Evolutionary conservation across 1,284 basidiomycete genomes (phyloP), one percentile per base, ranked within the genome.

Genomic region (Agroathelia rolfsii): DNA sequence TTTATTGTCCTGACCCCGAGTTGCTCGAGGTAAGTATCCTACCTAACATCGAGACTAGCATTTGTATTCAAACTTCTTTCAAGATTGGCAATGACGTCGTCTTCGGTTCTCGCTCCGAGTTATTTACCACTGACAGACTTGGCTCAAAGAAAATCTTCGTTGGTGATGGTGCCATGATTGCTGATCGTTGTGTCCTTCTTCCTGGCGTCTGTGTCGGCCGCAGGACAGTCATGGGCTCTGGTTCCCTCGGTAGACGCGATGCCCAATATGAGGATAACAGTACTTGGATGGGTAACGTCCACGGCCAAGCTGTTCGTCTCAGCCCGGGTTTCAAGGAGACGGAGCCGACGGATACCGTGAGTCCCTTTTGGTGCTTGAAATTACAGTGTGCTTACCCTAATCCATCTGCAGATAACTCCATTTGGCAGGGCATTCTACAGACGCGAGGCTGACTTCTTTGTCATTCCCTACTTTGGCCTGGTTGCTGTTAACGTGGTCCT

Each of bases 341-440:
- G n/a, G n/a, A 45, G 30, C 33, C 35, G 39, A 42, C 13, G 19
- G 30, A 11, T 24, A 45, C 30, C 41, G 41, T 13, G 51, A 54
- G 35, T 64, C 62, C 2, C n/a, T n/a, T n/a, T n/a, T n/a, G n/a
- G n/a, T n/a, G n/a, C n/a, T n/a, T n/a, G n/a, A n/a, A n/a, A n/a
- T n/a, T n/a, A n/a, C n/a, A n/a, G n/a, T n/a, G n/a, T n/a, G n/a
- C n/a, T n/a, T n/a, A n/a, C n/a, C n/a, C n/a, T n/a, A n/a, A n/a
- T n/a, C n/a, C n/a, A n/a, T n/a, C n/a, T n/a, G n/a, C n/a, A n/a
- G n/a, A 58, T 47, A 18, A 65, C 62, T 3, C 65, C 65, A 3
- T 68, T 68, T 41, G 63, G 62, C n/a, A 52, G 55, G 33, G 64
- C 65, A 1, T 66, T 61, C 47, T 64, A 68, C 51, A 50, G 53